Base-by-base conservation (phyloP, 129 eudicot species). In the Kitagawia praeruptora region DNA sequence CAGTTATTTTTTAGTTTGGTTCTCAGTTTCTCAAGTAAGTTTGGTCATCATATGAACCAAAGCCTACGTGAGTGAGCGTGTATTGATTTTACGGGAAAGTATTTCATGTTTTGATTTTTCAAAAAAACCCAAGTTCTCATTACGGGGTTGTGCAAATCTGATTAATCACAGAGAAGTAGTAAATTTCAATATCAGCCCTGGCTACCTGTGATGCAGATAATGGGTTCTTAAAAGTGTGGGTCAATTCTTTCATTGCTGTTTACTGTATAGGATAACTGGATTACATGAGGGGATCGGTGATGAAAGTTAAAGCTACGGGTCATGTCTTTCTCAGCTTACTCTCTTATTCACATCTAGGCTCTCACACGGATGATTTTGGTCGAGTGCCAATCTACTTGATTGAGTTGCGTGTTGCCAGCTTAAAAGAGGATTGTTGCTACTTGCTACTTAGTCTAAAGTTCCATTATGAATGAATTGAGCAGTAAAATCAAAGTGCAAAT, bases 381-480 rank as follows among this genome's bases (percentile, higher is more conserved):
- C 93, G 86, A 86, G 90, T 98, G 93, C 90, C 79, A 78, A 87
- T 77, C 69, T 13, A 81, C 28, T 75, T 23, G 12, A 10, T 25
- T 61, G 2, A n/a, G 37, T 61, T 61, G 15, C 15, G 2, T 61
- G 37, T 61, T 61, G 15, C 15, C 69, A 25, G 69, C 27, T n/a
- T 58, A n/a, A 8, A n/a, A 8, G 34, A 58, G 34, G 67, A 1
- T 58, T 58, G 34, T 31, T 6, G 47, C 47, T 44, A 44, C 47
- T 54, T 21, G 27, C 27, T 54, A 54, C 7, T 7, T 54, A 1
- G 23, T 54, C 27, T 18, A 6, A 53, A 18, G n/a, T 18, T 54
- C 25, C 7, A 21, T 53, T 19, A 18, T 1, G 6, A 53, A 54
- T 19, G 66, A 56, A 56, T 25, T 25, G 34, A 10, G 37, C 3